Base-by-base conservation (phyloP, 345 rosid species). In the Nephelium lappaceum region DNA sequence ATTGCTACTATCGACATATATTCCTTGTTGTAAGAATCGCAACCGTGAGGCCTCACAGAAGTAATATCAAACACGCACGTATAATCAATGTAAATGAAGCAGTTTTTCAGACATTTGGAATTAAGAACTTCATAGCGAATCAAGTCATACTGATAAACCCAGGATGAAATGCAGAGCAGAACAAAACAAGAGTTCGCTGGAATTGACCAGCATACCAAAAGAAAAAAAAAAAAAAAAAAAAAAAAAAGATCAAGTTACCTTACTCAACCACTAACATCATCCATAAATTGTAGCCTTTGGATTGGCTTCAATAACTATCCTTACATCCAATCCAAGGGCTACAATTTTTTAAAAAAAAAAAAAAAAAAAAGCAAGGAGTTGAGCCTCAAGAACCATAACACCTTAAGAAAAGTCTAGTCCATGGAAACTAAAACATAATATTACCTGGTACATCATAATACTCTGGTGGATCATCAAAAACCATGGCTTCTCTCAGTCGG, bases 381-480 rank as follows among this genome's bases (percentile, higher is more conserved):
- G 58, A 53, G n/a, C 58, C n/a, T 16, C 58, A 16, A 53, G 7
- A 53, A 53, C 58, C n/a, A 5, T 53, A 53, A 53, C 58, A 53
- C 58, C 58, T 16, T 53, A 16, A 53, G 2, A 53, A 16, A 53
- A 16, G 58, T 53, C 58, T 53, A n/a, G 64, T 21, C 14, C 16
- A 60, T 60, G 24, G 14, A 39, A 38, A 45, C 72, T 41, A 47
- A 23, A 43, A 69, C 21, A 42, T 10, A 51, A 51, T 47, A 67
- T 78, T 91, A 96, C 99, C 98, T 80, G 94, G 89, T 25, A 84
- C 73, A 80, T 96, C 93, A 79, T 90, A 94, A 83, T 96, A 96
- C 69, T 93, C 98, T 12, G 95, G 93, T 49, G 93, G 94, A 84
- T 96, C 98, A 85, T 87, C 93, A 82, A 96, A 96, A 72, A 87